Conservation (phyloP, 306 rosid species). For the Nissolia schottii region DNA sequence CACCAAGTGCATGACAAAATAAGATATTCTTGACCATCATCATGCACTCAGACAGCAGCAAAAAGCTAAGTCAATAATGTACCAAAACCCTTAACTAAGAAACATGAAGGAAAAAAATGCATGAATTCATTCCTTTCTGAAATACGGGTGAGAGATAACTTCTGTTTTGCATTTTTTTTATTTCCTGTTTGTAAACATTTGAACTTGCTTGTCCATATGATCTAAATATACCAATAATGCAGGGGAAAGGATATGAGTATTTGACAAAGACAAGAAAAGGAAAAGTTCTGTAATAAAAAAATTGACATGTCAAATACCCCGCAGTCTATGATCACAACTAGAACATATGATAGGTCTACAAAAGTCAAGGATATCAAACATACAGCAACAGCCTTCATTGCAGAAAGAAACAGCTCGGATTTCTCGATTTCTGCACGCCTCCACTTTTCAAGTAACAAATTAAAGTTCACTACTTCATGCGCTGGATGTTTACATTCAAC, state of each 20-base stretch:
- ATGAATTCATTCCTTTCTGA: background rate
- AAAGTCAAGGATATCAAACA: conserved; percentile 34
- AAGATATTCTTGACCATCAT: background rate
- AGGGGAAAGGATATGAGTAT: background rate
- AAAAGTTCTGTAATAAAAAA: background rate
- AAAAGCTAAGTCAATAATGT: background rate
- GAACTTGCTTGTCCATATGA: conserved; percentile 4
- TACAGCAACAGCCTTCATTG: conserved; percentile 53
- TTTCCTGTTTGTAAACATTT: conserved; percentile 8
- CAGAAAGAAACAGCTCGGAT: conserved; percentile 46
- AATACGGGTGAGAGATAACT: background rate
- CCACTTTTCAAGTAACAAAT: conserved; percentile 72
- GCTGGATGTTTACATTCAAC: conserved; percentile 40
- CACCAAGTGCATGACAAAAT: background rate
- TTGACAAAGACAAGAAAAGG: background rate
- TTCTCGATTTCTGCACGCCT: conserved; percentile 80
- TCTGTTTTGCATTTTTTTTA: background rate
- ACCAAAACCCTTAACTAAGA: background rate
- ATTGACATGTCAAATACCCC: background rate
- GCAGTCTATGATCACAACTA: background rate
- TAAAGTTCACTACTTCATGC: conserved; percentile 53
- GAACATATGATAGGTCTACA: background rate
- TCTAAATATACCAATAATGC: background rate
- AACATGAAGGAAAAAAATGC: background rate
- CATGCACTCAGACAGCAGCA: background rate